Percentiles rank a stretch among this genome's conserved stretches.
phyloP scores from a whole-genome alignment of 2,329 filamentous ascomycete species.

The Penicillium corylophilum region DNA sequence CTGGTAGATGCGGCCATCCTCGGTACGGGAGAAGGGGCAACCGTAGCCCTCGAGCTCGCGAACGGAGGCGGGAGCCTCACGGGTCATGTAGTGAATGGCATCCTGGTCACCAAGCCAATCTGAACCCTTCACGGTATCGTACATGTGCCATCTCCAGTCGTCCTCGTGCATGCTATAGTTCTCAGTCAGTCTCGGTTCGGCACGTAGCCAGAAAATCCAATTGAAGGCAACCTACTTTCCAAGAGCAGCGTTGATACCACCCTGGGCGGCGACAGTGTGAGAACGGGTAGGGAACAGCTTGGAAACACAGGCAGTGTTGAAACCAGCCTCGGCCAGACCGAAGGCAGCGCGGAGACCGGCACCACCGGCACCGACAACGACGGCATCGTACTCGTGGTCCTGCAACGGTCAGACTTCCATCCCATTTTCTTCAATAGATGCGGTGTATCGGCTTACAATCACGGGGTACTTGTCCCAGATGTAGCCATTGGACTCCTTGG shows the following conservation, averaged over 20 bases:
- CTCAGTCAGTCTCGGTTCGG: constrained; percentile 21
- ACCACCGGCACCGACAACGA: constrained; percentile 71
- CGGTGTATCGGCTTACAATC: constrained; percentile 64
- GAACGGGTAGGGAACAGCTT: constrained; percentile 65
- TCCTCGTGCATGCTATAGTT: constrained; percentile 86
- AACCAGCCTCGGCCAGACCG: constrained; percentile 62
- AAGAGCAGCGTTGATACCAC: constrained; percentile 56
- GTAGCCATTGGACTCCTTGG: constrained; percentile 87
- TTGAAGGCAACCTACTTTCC: constrained; percentile 38
- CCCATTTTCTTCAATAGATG: not conserved
- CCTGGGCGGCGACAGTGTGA: constrained; percentile 67
- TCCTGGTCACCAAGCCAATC: constrained; percentile 98
- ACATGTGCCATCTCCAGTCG: constrained; percentile 99
- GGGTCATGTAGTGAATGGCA: constrained; percentile 98
- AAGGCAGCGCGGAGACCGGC: constrained; percentile 64
- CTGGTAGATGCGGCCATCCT: constrained; percentile 97
- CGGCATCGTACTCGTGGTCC: constrained; percentile 98
- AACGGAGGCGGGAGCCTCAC: constrained; percentile 86
- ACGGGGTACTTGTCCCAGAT: constrained; percentile 90
- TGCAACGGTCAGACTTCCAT: constrained; percentile 39
- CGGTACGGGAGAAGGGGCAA: constrained; percentile 87
- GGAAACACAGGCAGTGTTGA: constrained; percentile 64
- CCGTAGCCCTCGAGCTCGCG: constrained; percentile 97
- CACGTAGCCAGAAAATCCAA: not conserved
- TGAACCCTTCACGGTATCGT: constrained; percentile 96